Evolutionary conservation across 192 early-diverging fungal species (phyloP).

Genomic region (Entophlyctis luteolus): DNA sequence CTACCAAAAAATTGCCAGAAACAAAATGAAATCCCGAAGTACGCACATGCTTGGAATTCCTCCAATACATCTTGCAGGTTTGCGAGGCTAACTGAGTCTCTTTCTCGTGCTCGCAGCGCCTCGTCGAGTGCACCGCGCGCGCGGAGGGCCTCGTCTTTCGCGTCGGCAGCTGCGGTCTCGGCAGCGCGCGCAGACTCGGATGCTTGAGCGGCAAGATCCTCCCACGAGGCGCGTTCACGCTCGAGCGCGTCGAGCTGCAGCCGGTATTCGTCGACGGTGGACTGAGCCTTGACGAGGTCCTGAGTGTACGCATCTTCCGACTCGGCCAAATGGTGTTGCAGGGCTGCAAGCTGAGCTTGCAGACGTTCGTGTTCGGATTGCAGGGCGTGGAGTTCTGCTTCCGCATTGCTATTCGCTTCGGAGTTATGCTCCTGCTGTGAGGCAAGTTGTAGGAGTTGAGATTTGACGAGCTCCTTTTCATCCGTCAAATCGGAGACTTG

Average conservation of each 20-base stretch:
- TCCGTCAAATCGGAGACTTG: conserved; percentile 13
- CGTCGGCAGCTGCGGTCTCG: conserved; percentile 37
- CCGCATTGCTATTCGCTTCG: background rate
- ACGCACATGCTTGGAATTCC: conserved; percentile 77
- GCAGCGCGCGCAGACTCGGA: conserved; percentile 48
- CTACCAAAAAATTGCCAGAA: background rate
- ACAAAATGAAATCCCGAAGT: background rate
- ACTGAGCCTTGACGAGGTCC: conserved; percentile 57
- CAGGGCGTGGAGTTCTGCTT: conserved; percentile 39
- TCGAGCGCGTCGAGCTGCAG: conserved; percentile 56
- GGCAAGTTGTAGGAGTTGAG: conserved; percentile 13
- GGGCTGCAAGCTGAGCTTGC: conserved; percentile 48
- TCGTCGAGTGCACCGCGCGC: conserved; percentile 44
- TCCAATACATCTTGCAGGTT: conserved; percentile 87
- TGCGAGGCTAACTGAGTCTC: conserved; percentile 53
- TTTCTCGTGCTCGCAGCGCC: conserved; percentile 49
- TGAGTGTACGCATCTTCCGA: conserved; percentile 56
- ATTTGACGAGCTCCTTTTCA: conserved; percentile 18
- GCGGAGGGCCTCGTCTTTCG: conserved; percentile 49
- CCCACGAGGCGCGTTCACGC: conserved; percentile 62
- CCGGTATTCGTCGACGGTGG: conserved; percentile 49
- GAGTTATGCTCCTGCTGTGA: background rate
- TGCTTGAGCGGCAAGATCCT: conserved; percentile 53
- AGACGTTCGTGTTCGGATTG: conserved; percentile 44
- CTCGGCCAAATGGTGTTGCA: conserved; percentile 58